phyloP scores from a whole-genome alignment of 371 early-diverging fungal genomes.

The Massospora cicadina region DNA sequence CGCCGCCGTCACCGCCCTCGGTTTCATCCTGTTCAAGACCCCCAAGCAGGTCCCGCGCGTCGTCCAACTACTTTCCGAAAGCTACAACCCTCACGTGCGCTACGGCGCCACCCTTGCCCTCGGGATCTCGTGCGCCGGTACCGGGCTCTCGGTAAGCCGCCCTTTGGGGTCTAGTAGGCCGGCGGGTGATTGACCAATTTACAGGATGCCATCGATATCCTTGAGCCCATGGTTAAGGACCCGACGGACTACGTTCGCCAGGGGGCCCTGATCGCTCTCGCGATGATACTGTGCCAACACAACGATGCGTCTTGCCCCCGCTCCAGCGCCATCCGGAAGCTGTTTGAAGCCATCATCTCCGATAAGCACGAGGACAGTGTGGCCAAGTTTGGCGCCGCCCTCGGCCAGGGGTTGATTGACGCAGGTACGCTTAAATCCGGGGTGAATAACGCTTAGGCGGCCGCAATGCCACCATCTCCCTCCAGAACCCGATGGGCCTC shows the following conservation, averaged over 20 bases:
- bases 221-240: conserved; percentile 95
- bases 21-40: conserved; percentile 81
- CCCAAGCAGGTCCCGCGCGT: conserved; percentile 89
- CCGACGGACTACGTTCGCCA: conserved; percentile 95
- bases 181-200: neutral
- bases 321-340: conserved; percentile 45
- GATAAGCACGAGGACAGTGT: conserved; percentile 88
- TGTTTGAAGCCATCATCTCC: conserved; percentile 72
- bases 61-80: conserved; percentile 92
- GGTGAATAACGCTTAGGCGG: conserved; percentile 53
- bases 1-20: conserved; percentile 93
- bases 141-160: conserved; percentile 46
- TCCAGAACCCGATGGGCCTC: conserved; percentile 77
- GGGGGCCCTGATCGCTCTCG: conserved; percentile 93
- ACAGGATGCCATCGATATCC: conserved; percentile 79
- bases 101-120: conserved; percentile 93
- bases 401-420: conserved; percentile 96
- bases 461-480: conserved; percentile 86
- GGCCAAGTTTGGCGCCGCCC: conserved; percentile 94
- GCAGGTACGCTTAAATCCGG: conserved; percentile 38
- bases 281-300: conserved; percentile 95
- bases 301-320: conserved; percentile 67
- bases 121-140: conserved; percentile 96
- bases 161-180: neutral
- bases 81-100: conserved; percentile 96